Base-by-base conservation (phyloP, 495 filamentous ascomycete genomes). In the Neurospora sp. region DNA sequence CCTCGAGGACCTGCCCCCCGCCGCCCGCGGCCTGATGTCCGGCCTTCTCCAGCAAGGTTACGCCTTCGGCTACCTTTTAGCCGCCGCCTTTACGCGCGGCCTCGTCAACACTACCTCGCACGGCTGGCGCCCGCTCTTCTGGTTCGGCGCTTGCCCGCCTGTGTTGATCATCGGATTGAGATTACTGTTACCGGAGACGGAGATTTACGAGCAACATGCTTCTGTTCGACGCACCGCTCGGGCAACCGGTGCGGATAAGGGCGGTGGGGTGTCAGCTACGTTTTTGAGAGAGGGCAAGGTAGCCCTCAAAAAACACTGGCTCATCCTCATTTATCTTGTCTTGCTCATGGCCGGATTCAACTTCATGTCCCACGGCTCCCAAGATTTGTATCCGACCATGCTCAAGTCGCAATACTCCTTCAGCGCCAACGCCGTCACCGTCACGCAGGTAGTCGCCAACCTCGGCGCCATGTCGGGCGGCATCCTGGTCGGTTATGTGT, bases 321-420 rank as follows among this genome's bases (percentile, higher is more conserved):
- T 94, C 20, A 80, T 97, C 6, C 82, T 96, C 41, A 82, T 89
- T 69, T 97, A 97, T 80, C 83, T 96, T 41, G 92, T 97, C 22
- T 80, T 96, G 22, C 84, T 97, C 18, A 96, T 96, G 93, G 89
- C 93, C 8, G 93, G 93, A 1, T 95, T 97, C 85, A 97, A 96
- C 80, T 96, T 95, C 80, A 93, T 95, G 92, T 94, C 92, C 31
- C 94, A 97, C 78, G 94, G 94, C 73, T 94, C 92, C 5, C 94
- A 97, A 80, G 94, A 97, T 81, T 83, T 97, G 22, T 97, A 97
- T 78, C 94, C 94, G 0, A 94, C 92, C 14, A 89, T 97, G 89
- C 80, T 97, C 14, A 78, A 87, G 69, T 91, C 89, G 76, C 91
- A 97, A 80, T 95, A 90, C 82, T 83, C 83, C 71, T 96, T 96